A percentile compares a stretch with the other conserved stretches of the same genome.
Conservation (phyloP, 768 basidiomycete species). For the Naganishia randhawae region DNA sequence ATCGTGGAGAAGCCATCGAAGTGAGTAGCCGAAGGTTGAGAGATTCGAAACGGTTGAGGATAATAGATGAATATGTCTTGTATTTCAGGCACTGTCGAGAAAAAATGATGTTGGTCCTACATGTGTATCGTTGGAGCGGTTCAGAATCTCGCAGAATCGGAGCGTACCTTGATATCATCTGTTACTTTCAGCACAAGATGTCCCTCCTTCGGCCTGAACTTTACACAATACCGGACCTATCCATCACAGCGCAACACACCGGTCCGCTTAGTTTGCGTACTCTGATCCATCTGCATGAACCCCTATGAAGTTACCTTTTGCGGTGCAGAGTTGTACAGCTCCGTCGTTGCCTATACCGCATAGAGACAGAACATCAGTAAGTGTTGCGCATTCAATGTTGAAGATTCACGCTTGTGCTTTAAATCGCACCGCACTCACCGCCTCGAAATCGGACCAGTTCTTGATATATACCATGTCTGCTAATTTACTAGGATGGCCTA, state of each 20-base stretch:
- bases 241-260: too few relatives aligned
- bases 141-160: too few relatives aligned
- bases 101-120: neutral
- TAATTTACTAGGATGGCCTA: neutral
- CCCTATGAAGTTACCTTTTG: constrained; percentile 59
- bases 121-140: constrained; percentile 3
- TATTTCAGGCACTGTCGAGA: constrained; percentile 80
- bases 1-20: constrained; percentile 35
- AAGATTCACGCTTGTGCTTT: neutral
- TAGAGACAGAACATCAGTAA: neutral
- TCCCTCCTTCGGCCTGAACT: constrained; percentile 81
- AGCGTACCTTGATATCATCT: constrained; percentile 75
- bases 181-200: constrained; percentile 91
- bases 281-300: neutral
- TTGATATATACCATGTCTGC: constrained; percentile 47
- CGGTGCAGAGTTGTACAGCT: constrained; percentile 74
- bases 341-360: constrained; percentile 83
- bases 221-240: constrained; percentile 84
- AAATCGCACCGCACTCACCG: constrained; percentile 32
- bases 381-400: neutral
- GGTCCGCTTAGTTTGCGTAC: too few relatives aligned
- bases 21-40: constrained; percentile 69
- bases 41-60: constrained; percentile 92
- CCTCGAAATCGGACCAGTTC: constrained; percentile 50
- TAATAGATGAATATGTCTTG: constrained; percentile 88